Evolutionary conservation across 169 alveolate species (phyloP), one percentile per base, ranked within the genome.

Genomic region (Eimeria maxima): DNA sequence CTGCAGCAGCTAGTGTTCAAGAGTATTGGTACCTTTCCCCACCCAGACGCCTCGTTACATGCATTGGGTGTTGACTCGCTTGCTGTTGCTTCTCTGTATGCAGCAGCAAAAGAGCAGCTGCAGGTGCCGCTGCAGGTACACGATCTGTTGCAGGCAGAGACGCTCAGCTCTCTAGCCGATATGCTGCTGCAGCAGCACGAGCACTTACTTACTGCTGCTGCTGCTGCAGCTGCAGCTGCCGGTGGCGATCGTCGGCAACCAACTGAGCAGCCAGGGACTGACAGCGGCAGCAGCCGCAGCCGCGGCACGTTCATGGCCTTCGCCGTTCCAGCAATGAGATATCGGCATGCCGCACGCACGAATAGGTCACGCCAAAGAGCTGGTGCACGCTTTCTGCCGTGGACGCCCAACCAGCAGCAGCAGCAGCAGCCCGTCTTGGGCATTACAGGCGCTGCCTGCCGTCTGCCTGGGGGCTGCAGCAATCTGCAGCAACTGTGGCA

Each of bases 111-210:
- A 67, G 78, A 67, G 45, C 45, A 67, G 78, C 78, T 67, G 13
- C 78, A 8, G 78, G 29, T 67, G 78, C 29, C 78, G 42, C 78
- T 67, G 29, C 45, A 24, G 45, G 33, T 29, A 18, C 78, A 67
- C 13, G 78, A 67, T n/a, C 45, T 67, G 29, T 7, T 67, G 29
- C 78, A 67, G 78, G 78, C 78, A 67, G 78, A 67, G 24, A 14
- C 78, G 13, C 29, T 67, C 10, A 18, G 24, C 47, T 57, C 22
- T 24, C 84, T 74, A 8, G 47, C 55, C 14, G 57, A 74, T 24
- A 45, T 74, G 22, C 29, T 74, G 84, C 57, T 33, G 84, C 47
- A 74, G 84, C 84, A 74, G 57, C 84, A 74, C 84, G 84, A 74
- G 47, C 84, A 74, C 55, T 57, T 4, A 27, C n/a, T 74, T n/a